These are phyloP conservation scores for Immersiporthe knoxdaviesiana DNA, from an alignment of 2,329 filamentous ascomycete genomes.

Conservation along the genomic window DNA sequence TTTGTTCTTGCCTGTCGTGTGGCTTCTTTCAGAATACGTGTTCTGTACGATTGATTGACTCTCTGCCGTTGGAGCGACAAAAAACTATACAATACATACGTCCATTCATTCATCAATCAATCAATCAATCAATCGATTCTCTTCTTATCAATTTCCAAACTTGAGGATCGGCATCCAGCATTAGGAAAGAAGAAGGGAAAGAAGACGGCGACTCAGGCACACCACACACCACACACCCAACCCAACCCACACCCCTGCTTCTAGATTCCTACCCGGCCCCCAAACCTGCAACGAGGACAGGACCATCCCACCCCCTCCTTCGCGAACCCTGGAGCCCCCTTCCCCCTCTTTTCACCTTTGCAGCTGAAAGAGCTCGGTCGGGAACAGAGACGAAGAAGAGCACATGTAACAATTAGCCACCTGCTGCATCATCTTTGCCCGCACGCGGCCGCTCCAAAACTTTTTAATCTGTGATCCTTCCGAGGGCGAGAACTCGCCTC, in stretches of 20 bases:
- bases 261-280: not conserved
- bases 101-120: not conserved
- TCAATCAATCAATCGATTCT: not conserved
- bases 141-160: not conserved
- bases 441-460: conserved; percentile 6
- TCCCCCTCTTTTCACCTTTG: not conserved
- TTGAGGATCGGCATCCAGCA: not conserved
- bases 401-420: conserved; percentile 1
- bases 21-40: not conserved
- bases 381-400: not conserved
- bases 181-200: not conserved
- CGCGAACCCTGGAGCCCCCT: not conserved
- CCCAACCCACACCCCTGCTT: not conserved
- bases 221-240: not conserved
- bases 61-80: not conserved
- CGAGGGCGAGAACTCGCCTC: not conserved
- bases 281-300: conserved; percentile 4
- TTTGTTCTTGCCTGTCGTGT: not conserved
- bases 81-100: not conserved
- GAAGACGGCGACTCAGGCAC: not conserved
- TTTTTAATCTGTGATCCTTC: not conserved
- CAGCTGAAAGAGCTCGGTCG: not conserved
- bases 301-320: not conserved
- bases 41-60: not conserved
- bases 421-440: conserved; percentile 1